phyloP scores from a whole-genome alignment of 306 rosid species.

The Inga laurina region DNA sequence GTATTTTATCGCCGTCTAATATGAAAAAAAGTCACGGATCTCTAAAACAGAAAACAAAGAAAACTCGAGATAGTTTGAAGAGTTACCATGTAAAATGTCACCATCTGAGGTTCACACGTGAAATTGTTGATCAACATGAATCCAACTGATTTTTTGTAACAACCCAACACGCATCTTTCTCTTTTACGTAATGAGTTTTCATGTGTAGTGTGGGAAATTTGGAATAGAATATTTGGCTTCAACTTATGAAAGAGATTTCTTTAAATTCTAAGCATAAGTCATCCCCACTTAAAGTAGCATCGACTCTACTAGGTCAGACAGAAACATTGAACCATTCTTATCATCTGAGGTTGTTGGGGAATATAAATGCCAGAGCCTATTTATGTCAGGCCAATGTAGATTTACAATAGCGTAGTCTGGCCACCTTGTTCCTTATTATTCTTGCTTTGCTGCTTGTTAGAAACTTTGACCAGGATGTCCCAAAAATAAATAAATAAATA shows the following conservation, averaged over 20 bases:
- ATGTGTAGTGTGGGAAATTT: too few species aligned
- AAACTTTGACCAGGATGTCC: background rate
- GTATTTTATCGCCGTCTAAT: background rate
- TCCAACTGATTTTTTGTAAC: background rate
- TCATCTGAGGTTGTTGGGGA: too few species aligned
- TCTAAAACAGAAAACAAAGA: background rate
- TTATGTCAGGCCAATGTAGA: too few species aligned
- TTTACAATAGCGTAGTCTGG: too few species aligned
- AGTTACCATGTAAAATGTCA: background rate
- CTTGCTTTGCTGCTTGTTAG: constrained; percentile 4
- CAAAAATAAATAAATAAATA: background rate
- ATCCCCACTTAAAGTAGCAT: background rate
- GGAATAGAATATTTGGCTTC: background rate
- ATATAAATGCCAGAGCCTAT: too few species aligned
- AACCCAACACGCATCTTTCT: background rate
- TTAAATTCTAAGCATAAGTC: too few species aligned
- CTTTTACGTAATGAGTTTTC: too few species aligned
- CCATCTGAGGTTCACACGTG: background rate
- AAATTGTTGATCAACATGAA: background rate
- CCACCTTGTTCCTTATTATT: too few species aligned
- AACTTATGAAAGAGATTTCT: background rate
- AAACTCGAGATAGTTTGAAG: constrained; percentile 12
- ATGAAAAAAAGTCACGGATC: background rate
- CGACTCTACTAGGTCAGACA: background rate
- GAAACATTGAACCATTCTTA: too few species aligned